Percentiles rank a stretch among this genome's conserved stretches.
phyloP scores from a whole-genome alignment of 306 rosid genomes.

The Pyrus communis region DNA sequence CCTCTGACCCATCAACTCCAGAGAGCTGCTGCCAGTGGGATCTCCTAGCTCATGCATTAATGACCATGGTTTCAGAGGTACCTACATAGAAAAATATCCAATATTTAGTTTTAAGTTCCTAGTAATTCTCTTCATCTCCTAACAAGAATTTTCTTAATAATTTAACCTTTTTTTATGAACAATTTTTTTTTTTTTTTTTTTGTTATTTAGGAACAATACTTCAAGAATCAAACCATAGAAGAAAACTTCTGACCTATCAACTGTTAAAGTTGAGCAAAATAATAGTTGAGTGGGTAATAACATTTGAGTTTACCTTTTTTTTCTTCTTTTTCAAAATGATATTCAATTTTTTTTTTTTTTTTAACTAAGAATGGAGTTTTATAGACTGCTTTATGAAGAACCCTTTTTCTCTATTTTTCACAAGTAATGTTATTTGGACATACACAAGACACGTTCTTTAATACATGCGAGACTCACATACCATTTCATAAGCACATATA shows the following conservation, averaged over 20 bases:
- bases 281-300: too few species aligned
- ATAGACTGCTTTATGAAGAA: neutral
- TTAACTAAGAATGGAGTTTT: too few species aligned
- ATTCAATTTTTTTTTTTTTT: too few species aligned
- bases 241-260: neutral
- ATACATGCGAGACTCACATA: neutral
- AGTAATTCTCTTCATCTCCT: neutral
- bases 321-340: neutral
- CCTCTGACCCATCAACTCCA: conserved; percentile 40
- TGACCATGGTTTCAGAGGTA: conserved; percentile 54
- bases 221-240: too few species aligned
- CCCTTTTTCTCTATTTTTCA: neutral
- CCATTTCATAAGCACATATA: neutral
- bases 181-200: too few species aligned
- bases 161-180: neutral
- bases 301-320: neutral
- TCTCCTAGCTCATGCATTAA: conserved; percentile 48
- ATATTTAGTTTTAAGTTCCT: neutral
- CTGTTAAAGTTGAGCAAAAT: too few species aligned
- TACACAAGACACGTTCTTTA: too few species aligned
- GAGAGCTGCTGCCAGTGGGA: conserved; percentile 59
- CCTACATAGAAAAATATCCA: neutral
- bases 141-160: neutral
- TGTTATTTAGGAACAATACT: neutral
- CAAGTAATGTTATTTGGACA: too few species aligned